phyloP scores from a whole-genome alignment of 2,329 filamentous ascomycete species.

The Chalaropsis thielavioides region DNA sequence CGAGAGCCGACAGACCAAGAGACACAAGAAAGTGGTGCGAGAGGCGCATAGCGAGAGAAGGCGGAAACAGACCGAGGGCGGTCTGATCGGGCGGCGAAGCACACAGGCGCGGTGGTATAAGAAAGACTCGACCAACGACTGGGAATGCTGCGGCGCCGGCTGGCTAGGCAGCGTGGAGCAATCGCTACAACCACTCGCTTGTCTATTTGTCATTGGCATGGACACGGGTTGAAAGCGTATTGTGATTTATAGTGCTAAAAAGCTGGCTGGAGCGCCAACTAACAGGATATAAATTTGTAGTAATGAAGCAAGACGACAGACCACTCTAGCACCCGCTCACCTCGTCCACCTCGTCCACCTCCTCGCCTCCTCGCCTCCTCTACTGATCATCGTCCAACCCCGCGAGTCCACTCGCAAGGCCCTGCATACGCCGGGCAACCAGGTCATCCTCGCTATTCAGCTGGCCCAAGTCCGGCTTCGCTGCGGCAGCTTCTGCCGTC shows the following conservation, averaged over 20 bases:
- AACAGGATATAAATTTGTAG: too few species aligned
- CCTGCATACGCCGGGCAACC: constrained; percentile 43
- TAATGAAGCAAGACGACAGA: background rate
- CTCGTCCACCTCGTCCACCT: background rate
- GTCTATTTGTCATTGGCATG: too few species aligned
- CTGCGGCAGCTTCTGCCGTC: constrained; percentile 25
- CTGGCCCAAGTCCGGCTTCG: constrained; percentile 32
- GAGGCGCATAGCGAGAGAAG: background rate
- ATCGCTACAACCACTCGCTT: too few species aligned
- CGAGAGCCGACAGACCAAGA: too few species aligned
- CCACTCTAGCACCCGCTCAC: background rate
- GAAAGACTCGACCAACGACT: too few species aligned
- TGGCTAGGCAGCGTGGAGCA: background rate
- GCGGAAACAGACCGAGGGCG: too few species aligned
- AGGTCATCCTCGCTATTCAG: constrained; percentile 44
- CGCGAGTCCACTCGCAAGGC: constrained; percentile 39
- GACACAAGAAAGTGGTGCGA: background rate
- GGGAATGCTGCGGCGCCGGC: too few species aligned
- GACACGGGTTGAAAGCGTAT: too few species aligned
- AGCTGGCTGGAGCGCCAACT: too few species aligned
- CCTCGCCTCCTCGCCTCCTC: background rate
- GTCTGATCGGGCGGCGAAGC: too few species aligned
- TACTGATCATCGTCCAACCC: constrained; percentile 32
- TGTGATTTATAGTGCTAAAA: too few species aligned
- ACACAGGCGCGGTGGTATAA: too few species aligned